These are phyloP conservation scores for Salix brachista DNA, from an alignment of 345 rosid species.

Conservation along the genomic window DNA sequence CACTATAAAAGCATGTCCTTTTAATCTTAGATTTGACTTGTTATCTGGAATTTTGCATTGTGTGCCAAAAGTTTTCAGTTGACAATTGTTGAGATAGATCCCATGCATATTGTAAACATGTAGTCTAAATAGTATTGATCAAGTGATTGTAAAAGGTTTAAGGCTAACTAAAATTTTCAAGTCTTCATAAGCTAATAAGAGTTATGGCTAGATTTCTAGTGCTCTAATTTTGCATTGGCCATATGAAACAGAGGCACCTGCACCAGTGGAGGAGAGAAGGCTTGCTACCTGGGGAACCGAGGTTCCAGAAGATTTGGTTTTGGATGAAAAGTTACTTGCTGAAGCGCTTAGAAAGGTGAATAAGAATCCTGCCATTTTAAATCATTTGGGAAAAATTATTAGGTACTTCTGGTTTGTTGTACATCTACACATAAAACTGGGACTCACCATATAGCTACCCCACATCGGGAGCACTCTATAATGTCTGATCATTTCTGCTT, in stretches of 20 bases:
- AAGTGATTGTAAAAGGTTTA: too few species aligned
- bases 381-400: neutral
- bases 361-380: neutral
- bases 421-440: neutral
- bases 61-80: neutral
- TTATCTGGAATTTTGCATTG: neutral
- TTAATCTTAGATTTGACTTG: neutral
- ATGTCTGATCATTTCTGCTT: neutral
- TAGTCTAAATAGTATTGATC: too few species aligned
- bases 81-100: too few species aligned
- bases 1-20: neutral
- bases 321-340: constrained; percentile 55
- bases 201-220: neutral
- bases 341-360: constrained; percentile 64
- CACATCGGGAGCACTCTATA: neutral
- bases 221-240: neutral
- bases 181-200: neutral
- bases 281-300: constrained; percentile 82
- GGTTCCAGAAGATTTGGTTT: constrained; percentile 54
- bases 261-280: constrained; percentile 55
- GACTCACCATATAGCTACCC: neutral
- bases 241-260: constrained; percentile 29
- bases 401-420: neutral
- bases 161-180: too few species aligned
- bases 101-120: too few species aligned